phyloP scores from a whole-genome alignment of 306 rosid species.

The Gastrolobium villosum region DNA sequence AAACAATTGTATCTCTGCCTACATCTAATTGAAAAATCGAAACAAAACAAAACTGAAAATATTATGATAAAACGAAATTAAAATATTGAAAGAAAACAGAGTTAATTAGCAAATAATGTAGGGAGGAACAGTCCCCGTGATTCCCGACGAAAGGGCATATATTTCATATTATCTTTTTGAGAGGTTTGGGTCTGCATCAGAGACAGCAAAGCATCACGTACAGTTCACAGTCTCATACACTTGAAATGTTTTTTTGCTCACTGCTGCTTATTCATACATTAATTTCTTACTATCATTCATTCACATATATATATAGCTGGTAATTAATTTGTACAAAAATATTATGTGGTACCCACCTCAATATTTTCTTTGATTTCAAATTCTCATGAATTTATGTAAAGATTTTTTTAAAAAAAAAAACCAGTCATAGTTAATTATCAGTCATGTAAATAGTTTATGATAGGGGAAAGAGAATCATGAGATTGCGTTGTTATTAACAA shows the following conservation, averaged over 20 bases:
- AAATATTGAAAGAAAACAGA: conserved; percentile 41
- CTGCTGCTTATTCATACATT: conserved; percentile 46
- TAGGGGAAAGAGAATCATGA: background rate
- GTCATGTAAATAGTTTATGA: background rate
- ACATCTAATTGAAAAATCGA: conserved; percentile 38
- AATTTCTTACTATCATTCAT: conserved; percentile 33
- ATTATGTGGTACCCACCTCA: background rate
- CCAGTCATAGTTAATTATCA: conserved; percentile 2
- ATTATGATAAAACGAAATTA: conserved; percentile 26
- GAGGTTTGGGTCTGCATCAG: conserved; percentile 59
- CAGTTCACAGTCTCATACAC: conserved; percentile 50
- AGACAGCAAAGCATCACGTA: conserved; percentile 62
- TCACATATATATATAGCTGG: background rate
- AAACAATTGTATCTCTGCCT: conserved; percentile 10
- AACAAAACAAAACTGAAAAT: conserved; percentile 8
- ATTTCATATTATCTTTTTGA: conserved; percentile 51
- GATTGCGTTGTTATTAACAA: background rate
- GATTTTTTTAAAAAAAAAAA: background rate
- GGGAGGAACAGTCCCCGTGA: conserved; percentile 78
- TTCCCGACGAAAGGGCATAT: conserved; percentile 60
- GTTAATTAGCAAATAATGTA: conserved; percentile 39
- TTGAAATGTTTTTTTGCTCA: conserved; percentile 35
- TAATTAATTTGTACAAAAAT: conserved; percentile 17
- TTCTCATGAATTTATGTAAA: conserved; percentile 15
- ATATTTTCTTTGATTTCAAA: background rate